Base-by-base conservation (phyloP, 2,329 filamentous ascomycete species). In the Aureobasidium sp. region DNA sequence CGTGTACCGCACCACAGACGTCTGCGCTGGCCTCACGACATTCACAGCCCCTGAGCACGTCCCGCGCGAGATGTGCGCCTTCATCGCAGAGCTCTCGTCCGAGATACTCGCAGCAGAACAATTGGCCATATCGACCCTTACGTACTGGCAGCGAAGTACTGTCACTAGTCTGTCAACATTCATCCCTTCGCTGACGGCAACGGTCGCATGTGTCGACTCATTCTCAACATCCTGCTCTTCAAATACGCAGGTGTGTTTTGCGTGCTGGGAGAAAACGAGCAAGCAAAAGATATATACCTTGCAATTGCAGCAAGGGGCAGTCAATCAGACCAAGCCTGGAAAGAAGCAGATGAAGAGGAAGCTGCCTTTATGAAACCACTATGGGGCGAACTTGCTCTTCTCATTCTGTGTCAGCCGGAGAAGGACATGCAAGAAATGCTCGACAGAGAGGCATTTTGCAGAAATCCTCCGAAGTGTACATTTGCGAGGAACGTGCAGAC, bases 101-200 rank as follows among this genome's bases (percentile, higher is more conserved):
- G 41, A 30, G 1, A 34, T 57, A 8, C 3, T 30, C 15, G n/a
- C 25, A 4, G 53, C 41, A 5, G 27, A 44, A 36, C 8, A 57
- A 25, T 25, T 10, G 27, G 37, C 2, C 15, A n/a, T 3, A 37
- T 57, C 10, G 53, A 57, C n/a, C 27, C 53, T 25, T 57, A 30
- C 16, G 11, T 44, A 3, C 11, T 57, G 29, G 53, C 53, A n/a
- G 53, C 53, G 10, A 57, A 44, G 11, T 41, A 34, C 13, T 45
- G 37, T 25, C 37, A 45, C 42, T 29, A 59, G n/a, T 59, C 50
- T 15, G 44, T 59, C 42, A 59, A 59, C n/a, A 50, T 59, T 7
- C 55, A 59, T 34, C 55, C 55, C 3, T 59, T 50, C 16, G n/a
- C 3, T 1, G 44, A 49, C 29, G 55, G 55, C 16, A 59, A 59